Percentiles rank a stretch among this genome's conserved stretches.
Evolutionary conservation across 2,329 filamentous ascomycete species (phyloP).

Genomic region (Fusarium sororula): DNA sequence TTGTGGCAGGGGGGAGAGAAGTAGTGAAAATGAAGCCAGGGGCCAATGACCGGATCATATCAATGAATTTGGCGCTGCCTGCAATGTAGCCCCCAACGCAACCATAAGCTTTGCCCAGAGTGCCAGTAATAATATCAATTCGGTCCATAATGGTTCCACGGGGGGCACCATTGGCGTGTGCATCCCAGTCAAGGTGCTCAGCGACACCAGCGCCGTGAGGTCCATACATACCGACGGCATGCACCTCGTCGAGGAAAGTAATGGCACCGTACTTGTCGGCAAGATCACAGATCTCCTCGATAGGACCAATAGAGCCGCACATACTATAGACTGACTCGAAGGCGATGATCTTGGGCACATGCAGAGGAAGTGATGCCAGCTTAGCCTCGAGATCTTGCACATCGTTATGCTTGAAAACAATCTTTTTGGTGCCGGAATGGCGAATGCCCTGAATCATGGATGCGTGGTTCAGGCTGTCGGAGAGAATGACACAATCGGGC

Average conservation of each 20-base stretch:
- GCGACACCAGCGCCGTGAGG: slow-evolving; percentile 94
- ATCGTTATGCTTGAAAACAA: slow-evolving; percentile 99
- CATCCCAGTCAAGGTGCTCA: slow-evolving; percentile 94
- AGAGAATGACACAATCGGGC: slow-evolving; percentile 96
- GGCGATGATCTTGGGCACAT: slow-evolving; percentile 96
- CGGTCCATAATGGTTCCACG: slow-evolving; percentile 92
- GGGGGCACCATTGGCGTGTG: slow-evolving; percentile 78
- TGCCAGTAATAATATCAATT: slow-evolving; percentile 97
- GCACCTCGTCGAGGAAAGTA: slow-evolving; percentile 98
- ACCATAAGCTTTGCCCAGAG: slow-evolving; percentile 96
- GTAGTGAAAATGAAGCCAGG: slow-evolving; percentile 99
- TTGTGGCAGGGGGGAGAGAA: slow-evolving; percentile 92
- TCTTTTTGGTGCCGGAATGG: slow-evolving; percentile 94
- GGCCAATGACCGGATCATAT: slow-evolving; percentile 92
- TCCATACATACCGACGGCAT: slow-evolving; percentile 99
- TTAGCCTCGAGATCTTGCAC: slow-evolving; percentile 92
- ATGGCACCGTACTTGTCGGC: slow-evolving; percentile 98
- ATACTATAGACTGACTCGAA: slow-evolving; percentile 99
- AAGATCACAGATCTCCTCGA: slow-evolving; percentile 93
- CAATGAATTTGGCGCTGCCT: slow-evolving; percentile 84
- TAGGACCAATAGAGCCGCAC: slow-evolving; percentile 97
- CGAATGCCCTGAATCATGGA: slow-evolving; percentile 99
- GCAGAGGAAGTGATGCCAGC: slow-evolving; percentile 83
- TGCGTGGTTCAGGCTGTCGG: slow-evolving; percentile 95
- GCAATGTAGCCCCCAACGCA: slow-evolving; percentile 98